Conservation (phyloP, 1,139 yeast species). For the Debaryomyces robertsiae region DNA sequence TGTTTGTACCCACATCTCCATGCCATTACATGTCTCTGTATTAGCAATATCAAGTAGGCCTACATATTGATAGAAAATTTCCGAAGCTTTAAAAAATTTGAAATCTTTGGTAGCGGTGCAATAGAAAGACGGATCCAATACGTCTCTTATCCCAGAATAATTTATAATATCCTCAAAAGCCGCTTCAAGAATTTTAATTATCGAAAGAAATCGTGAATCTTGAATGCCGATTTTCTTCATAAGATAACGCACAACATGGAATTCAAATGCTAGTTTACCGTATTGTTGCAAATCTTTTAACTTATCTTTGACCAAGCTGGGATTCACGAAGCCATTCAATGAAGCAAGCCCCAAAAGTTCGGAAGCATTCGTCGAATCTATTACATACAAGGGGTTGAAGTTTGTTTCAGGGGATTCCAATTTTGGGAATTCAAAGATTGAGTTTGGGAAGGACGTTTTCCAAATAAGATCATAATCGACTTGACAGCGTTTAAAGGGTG, state of each 20-base stretch:
- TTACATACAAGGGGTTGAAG: conserved; percentile 6
- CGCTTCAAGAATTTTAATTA: conserved; percentile 1
- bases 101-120: background rate
- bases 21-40: background rate
- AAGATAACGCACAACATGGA: conserved; percentile 5
- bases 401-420: conserved; percentile 3
- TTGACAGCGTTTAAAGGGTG: background rate
- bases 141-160: conserved; percentile 2
- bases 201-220: conserved; percentile 1
- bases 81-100: background rate
- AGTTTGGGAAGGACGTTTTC: conserved; percentile 5
- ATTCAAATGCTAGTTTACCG: conserved; percentile 13
- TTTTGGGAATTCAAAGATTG: conserved; percentile 8
- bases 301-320: background rate
- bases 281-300: conserved; percentile 9
- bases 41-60: conserved; percentile 9
- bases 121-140: conserved; percentile 1
- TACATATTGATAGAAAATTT: conserved; percentile 8
- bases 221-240: conserved; percentile 2
- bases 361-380: background rate
- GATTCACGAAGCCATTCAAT: background rate
- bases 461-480: conserved; percentile 8
- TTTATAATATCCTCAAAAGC: conserved; percentile 9
- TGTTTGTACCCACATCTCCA: conserved; percentile 6
- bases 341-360: background rate